Conservation (phyloP, 345 rosid species). For the Sisymbrium irio region DNA sequence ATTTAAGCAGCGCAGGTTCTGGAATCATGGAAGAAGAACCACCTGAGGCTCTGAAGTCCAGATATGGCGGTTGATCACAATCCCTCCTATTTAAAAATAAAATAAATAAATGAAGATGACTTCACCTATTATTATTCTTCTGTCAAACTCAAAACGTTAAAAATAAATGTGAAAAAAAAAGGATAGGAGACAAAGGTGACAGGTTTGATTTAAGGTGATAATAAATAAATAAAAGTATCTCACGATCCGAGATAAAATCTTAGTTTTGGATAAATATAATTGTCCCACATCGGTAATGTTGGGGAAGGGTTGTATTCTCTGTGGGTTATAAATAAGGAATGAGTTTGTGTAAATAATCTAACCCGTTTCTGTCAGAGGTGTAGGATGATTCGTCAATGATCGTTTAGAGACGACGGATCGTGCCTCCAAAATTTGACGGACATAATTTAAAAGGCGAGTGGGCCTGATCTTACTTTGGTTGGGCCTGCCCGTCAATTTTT, state of each 20-base stretch:
- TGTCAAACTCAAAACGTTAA: neutral
- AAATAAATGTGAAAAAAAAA: neutral
- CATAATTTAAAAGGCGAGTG: conserved; percentile 47
- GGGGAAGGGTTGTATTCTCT: neutral
- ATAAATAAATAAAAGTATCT: neutral
- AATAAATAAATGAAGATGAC: neutral
- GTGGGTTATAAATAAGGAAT: neutral
- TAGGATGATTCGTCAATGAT: conserved; percentile 63
- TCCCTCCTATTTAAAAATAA: neutral
- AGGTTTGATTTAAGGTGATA: neutral
- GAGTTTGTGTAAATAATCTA: accelerated
- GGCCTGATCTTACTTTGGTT: conserved; percentile 50
- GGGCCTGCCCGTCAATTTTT: conserved; percentile 25
- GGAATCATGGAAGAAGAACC: conserved; percentile 95
- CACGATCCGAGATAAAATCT: too few species aligned
- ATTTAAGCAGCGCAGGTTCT: conserved; percentile 62
- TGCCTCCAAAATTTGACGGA: conserved; percentile 59
- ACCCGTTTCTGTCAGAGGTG: conserved; percentile 76
- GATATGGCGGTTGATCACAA: conserved; percentile 68
- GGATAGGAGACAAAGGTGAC: neutral
- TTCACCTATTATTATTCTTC: neutral
- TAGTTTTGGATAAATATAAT: neutral
- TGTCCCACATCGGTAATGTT: conserved; percentile 26
- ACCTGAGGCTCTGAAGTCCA: conserved; percentile 66
- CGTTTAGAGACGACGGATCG: conserved; percentile 78